Evolutionary conservation across 805 yeast genomes (phyloP).

Genomic region (Suhomyces tanzawaensis): DNA sequence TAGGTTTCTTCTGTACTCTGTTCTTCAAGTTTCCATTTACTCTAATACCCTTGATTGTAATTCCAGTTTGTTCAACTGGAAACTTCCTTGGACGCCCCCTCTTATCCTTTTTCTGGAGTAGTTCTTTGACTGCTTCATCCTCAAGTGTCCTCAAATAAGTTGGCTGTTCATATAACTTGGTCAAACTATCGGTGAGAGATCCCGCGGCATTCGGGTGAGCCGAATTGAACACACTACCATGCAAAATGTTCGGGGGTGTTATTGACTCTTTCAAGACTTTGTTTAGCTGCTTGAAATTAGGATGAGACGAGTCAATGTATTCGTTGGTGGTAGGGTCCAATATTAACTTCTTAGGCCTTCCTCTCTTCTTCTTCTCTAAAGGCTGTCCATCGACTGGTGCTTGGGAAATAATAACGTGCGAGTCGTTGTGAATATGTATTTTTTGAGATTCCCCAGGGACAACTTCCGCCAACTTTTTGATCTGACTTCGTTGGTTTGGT

Average conservation of each 20-base stretch:
- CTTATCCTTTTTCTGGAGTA: conserved; percentile 41
- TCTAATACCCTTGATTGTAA: conserved; percentile 42
- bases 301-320: conserved; percentile 41
- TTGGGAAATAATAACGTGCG: background rate
- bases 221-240: conserved; percentile 4
- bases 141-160: conserved; percentile 27
- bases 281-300: conserved; percentile 40
- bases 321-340: conserved; percentile 42
- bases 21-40: conserved; percentile 30
- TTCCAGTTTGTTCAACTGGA: conserved; percentile 45
- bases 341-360: conserved; percentile 41
- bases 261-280: conserved; percentile 20
- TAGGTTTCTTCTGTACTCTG: conserved; percentile 6
- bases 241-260: conserved; percentile 1
- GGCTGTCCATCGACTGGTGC: background rate
- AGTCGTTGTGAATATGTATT: no score
- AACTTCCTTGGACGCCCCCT: conserved; percentile 52
- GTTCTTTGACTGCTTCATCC: conserved; percentile 33
- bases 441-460: no score
- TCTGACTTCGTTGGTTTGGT: no score
- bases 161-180: conserved; percentile 28
- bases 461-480: no score
- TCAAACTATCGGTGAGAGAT: conserved; percentile 7
- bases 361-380: conserved; percentile 33
- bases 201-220: conserved; percentile 4